These are phyloP conservation scores for Oligophagozyma castellii DNA, from an alignment of 1,139 yeast genomes.

Conservation along the genomic window DNA sequence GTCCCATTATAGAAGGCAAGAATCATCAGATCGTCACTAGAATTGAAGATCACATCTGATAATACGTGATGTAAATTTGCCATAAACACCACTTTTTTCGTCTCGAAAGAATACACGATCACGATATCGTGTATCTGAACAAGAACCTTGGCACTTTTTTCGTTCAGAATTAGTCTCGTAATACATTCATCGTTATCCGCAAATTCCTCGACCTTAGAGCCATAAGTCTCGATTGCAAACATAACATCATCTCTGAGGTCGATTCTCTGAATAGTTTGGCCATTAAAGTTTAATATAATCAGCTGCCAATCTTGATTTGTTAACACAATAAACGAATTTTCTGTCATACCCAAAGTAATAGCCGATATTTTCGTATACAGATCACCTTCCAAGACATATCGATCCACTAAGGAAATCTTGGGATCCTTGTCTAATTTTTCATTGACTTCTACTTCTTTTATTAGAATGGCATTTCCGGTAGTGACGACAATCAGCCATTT, in stretches of 20 bases:
- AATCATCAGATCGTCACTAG: neutral
- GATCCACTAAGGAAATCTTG: no score
- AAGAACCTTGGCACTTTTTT: constrained; percentile 20
- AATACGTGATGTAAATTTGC: neutral
- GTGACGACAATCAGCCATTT: constrained; percentile 6
- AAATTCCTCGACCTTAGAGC: neutral
- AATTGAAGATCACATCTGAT: neutral
- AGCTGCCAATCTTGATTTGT: constrained; percentile 8
- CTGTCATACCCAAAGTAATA: constrained; percentile 21
- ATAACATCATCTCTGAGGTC: constrained; percentile 9
- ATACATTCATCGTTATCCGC: constrained; percentile 3
- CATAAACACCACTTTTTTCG: constrained; percentile 14
- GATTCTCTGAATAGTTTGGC: constrained; percentile 16
- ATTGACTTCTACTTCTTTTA: no score
- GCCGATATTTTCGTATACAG: constrained; percentile 5
- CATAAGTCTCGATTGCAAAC: constrained; percentile 2
- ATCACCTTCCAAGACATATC: no score
- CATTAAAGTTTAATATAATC: constrained; percentile 19
- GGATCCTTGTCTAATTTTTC: no score
- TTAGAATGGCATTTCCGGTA: no score
- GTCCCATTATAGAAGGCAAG: neutral
- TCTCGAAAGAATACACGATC: constrained; percentile 21
- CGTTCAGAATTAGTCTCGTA: constrained; percentile 14
- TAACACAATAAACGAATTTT: constrained; percentile 20
- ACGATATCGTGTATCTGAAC: constrained; percentile 14